Conservation (phyloP, 2,329 filamentous ascomycete species). For the Aspergillus hortae region DNA sequence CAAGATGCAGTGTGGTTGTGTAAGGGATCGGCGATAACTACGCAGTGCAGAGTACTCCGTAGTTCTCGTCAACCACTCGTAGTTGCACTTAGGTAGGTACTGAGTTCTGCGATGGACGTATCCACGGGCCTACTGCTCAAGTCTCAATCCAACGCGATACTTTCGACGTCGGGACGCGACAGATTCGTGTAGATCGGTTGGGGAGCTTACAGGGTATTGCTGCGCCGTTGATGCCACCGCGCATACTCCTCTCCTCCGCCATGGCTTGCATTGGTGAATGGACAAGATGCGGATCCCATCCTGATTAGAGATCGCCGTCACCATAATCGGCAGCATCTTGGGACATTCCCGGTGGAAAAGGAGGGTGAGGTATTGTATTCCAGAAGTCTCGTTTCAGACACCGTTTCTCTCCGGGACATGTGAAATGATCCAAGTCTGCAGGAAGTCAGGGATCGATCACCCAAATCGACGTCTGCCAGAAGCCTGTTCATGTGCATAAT, state of each 20-base stretch:
- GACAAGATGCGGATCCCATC: conserved; percentile 5
- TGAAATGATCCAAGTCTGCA: conserved; percentile 1
- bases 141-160: too few species aligned
- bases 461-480: not conserved
- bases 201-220: not conserved
- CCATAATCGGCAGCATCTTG: not conserved
- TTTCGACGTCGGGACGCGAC: too few species aligned
- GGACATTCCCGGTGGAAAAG: not conserved
- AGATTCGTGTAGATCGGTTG: not conserved
- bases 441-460: not conserved
- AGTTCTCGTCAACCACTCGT: not conserved
- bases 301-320: not conserved
- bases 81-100: not conserved
- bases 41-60: conserved; percentile 2
- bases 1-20: conserved; percentile 10
- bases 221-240: not conserved
- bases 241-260: conserved; percentile 2
- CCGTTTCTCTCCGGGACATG: conserved; percentile 6
- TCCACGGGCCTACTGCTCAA: too few species aligned
- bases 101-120: too few species aligned
- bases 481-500: too few species aligned
- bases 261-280: conserved; percentile 2
- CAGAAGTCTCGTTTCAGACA: conserved; percentile 5
- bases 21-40: conserved; percentile 10
- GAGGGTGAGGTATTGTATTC: conserved; percentile 8